A percentile compares a stretch with the other conserved stretches of the same genome.
Evolutionary conservation across 768 basidiomycete species (phyloP).

Genomic region (Xanthoconium stramineum): DNA sequence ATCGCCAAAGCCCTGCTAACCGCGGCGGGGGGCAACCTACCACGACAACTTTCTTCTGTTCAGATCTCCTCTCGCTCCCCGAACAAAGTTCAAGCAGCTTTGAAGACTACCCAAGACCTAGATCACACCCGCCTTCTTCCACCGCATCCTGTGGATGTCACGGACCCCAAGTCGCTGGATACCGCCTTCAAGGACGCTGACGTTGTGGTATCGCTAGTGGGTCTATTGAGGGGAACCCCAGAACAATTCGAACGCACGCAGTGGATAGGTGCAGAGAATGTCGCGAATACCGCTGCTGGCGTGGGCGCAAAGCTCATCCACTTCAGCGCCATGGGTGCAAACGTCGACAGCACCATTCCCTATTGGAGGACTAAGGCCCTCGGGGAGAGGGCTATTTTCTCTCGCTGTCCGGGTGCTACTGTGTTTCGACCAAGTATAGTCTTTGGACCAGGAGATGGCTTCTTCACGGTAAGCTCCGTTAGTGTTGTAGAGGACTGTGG

Average conservation of each 20-base stretch:
- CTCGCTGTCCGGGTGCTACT: conserved; percentile 47
- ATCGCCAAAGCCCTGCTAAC: conserved; percentile 53
- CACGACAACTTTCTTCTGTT: conserved; percentile 29
- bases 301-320: conserved; percentile 60
- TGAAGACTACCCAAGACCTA: conserved; percentile 32
- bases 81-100: conserved; percentile 32
- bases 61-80: conserved; percentile 64
- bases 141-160: conserved; percentile 51
- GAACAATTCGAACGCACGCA: conserved; percentile 60
- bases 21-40: conserved; percentile 21
- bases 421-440: conserved; percentile 70
- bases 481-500: not conserved
- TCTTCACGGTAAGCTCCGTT: conserved; percentile 57
- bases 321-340: conserved; percentile 75
- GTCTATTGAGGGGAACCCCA: conserved; percentile 57
- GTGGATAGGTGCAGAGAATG: conserved; percentile 62
- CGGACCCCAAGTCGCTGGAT: conserved; percentile 40
- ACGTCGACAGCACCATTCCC: conserved; percentile 51
- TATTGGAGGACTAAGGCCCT: conserved; percentile 63
- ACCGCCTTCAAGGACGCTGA: conserved; percentile 53
- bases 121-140: conserved; percentile 38
- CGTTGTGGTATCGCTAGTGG: conserved; percentile 66
- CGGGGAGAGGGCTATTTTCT: conserved; percentile 55
- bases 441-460: conserved; percentile 73
- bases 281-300: conserved; percentile 50